Conservation (phyloP, 75 land plant genomes). For the Cunninghamia lanceolata region DNA sequence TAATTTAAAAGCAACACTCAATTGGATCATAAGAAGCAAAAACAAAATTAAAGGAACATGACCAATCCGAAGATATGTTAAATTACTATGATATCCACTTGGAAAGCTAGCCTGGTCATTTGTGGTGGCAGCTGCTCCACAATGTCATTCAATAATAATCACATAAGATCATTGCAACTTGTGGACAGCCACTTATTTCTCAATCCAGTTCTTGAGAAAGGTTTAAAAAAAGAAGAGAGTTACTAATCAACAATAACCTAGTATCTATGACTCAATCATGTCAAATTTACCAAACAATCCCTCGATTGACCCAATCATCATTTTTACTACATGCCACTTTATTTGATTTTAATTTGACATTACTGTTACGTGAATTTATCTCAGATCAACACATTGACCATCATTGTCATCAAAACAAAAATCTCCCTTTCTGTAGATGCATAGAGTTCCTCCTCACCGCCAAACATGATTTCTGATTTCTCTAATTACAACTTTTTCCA, state of each 20-base stretch:
- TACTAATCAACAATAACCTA: background rate
- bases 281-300: background rate
- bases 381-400: background rate
- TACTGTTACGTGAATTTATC: background rate
- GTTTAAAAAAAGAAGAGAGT: background rate
- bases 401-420: background rate
- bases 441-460: background rate
- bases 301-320: background rate
- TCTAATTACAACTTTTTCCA: background rate
- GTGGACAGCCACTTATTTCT: background rate
- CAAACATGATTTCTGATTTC: background rate
- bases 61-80: background rate
- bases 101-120: background rate
- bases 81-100: background rate
- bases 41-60: background rate
- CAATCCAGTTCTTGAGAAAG: background rate
- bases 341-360: background rate
- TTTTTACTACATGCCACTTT: background rate
- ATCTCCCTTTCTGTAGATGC: background rate
- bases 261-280: background rate
- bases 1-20: background rate
- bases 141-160: background rate
- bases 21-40: background rate
- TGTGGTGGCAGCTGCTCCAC: background rate
- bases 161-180: background rate